These are phyloP conservation scores for Aegilops speltoides DNA, from an alignment of 176 grass and related monocot species.

Conservation along the genomic window DNA sequence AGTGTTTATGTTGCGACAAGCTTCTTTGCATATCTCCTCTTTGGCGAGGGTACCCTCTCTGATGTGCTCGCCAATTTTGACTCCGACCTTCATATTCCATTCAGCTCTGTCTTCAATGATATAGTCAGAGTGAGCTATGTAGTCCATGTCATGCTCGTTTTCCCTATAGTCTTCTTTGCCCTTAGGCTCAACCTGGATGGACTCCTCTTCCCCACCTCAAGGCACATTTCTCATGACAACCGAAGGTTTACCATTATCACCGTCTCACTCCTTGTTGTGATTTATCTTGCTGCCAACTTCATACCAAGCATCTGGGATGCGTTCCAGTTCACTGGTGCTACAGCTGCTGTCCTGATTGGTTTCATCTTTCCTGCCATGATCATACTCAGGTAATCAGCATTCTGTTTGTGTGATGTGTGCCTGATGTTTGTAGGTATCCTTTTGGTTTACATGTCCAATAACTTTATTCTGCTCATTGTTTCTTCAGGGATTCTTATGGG, in stretches of 20 bases:
- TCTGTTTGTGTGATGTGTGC: not conserved
- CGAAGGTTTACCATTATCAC: slow-evolving; percentile 64
- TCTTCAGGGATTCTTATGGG: slow-evolving; percentile 66
- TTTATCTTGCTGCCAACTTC: slow-evolving; percentile 75
- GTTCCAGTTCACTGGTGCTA: slow-evolving; percentile 88
- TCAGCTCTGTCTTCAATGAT: slow-evolving; percentile 65
- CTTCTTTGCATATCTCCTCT: slow-evolving; percentile 86
- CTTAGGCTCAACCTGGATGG: slow-evolving; percentile 83
- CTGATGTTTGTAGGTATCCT: not conserved
- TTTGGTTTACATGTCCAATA: not conserved
- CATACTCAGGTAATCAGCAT: slow-evolving; percentile 56
- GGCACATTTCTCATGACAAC: slow-evolving; percentile 54
- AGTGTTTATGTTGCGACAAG: slow-evolving; percentile 76
- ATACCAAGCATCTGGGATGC: slow-evolving; percentile 93
- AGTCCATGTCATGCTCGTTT: slow-evolving; percentile 88
- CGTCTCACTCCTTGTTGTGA: slow-evolving; percentile 44
- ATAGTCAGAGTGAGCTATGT: slow-evolving; percentile 87
- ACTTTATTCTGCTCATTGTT: not conserved
- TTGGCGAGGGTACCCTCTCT: slow-evolving; percentile 69
- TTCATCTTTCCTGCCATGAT: slow-evolving; percentile 91
- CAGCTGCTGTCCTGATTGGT: slow-evolving; percentile 69
- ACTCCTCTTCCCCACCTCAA: slow-evolving; percentile 62
- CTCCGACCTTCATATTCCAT: slow-evolving; percentile 64
- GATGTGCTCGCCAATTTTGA: slow-evolving; percentile 93
- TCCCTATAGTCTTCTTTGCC: slow-evolving; percentile 90